These are phyloP conservation scores for Boletus rubroflammeus DNA, from an alignment of 768 basidiomycete genomes.

Conservation along the genomic window DNA sequence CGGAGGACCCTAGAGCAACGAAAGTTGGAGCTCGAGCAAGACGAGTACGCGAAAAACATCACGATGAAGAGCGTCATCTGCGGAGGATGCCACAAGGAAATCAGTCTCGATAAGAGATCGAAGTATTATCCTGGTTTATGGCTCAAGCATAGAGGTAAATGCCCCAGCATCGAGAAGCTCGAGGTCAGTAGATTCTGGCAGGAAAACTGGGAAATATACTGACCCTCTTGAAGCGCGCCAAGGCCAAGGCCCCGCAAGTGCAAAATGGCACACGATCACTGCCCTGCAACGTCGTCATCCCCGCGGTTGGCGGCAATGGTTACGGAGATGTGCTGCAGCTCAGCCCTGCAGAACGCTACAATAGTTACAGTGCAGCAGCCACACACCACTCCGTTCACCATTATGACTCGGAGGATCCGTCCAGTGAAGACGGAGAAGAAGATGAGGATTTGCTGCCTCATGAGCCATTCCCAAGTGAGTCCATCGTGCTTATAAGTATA, in stretches of 20 bases:
- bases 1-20: constrained; percentile 28
- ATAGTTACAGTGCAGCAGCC: background rate
- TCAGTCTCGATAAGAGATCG: constrained; percentile 34
- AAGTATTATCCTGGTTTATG: constrained; percentile 36
- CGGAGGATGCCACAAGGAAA: constrained; percentile 27
- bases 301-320: background rate
- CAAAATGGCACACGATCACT: background rate
- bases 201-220: constrained; percentile 1
- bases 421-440: constrained; percentile 20
- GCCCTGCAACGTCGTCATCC: background rate
- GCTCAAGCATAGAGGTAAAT: constrained; percentile 32
- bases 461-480: constrained; percentile 29
- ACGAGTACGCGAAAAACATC: constrained; percentile 25
- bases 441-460: constrained; percentile 5
- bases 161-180: constrained; percentile 19
- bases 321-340: constrained; percentile 1
- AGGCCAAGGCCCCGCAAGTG: background rate
- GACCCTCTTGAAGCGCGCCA: constrained; percentile 19
- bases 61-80: constrained; percentile 29
- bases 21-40: constrained; percentile 27
- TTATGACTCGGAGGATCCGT: constrained; percentile 1
- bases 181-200: constrained; percentile 21
- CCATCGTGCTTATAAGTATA: background rate
- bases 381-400: background rate
- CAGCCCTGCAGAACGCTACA: background rate